phyloP scores from a whole-genome alignment of 1,139 yeast species.

The Suhomyces ambrosiae region DNA sequence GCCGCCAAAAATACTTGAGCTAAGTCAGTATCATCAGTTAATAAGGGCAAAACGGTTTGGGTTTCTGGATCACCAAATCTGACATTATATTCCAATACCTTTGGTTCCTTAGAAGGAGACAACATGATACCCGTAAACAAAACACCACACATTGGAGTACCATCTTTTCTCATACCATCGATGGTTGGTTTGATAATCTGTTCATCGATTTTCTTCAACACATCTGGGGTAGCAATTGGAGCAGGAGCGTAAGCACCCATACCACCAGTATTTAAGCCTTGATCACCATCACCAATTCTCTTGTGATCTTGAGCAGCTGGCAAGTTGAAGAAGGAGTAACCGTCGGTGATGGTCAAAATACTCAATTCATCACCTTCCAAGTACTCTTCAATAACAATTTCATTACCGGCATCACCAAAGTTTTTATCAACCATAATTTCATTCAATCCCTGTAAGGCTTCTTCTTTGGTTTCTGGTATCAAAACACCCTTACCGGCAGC shows the following conservation, averaged over 20 bases:
- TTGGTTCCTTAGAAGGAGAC: slow-evolving; percentile 76
- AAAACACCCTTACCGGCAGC: slow-evolving; percentile 99
- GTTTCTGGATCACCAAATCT: slow-evolving; percentile 99
- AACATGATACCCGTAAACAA: slow-evolving; percentile 97
- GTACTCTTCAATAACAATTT: slow-evolving; percentile 94
- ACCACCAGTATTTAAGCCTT: slow-evolving; percentile 97
- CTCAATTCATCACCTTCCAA: slow-evolving; percentile 97
- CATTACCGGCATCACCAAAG: slow-evolving; percentile 94
- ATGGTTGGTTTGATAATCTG: slow-evolving; percentile 86
- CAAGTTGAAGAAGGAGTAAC: slow-evolving; percentile 84
- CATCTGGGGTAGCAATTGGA: slow-evolving; percentile 77
- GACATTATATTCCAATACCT: slow-evolving; percentile 94
- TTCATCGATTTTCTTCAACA: slow-evolving; percentile 69
- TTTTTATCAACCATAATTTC: slow-evolving; percentile 88
- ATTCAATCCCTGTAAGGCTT: slow-evolving; percentile 81
- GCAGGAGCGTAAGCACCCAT: slow-evolving; percentile 99
- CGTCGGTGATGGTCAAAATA: slow-evolving; percentile 90
- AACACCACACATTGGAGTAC: slow-evolving; percentile 93
- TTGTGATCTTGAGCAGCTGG: slow-evolving; percentile 99
- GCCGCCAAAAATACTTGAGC: slow-evolving; percentile 92
- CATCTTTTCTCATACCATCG: slow-evolving; percentile 95
- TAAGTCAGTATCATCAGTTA: slow-evolving; percentile 81
- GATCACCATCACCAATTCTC: slow-evolving; percentile 89
- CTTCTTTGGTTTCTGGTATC: slow-evolving; percentile 82
- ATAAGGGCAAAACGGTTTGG: slow-evolving; percentile 89